These are phyloP conservation scores for Aspergillus sp. DNA, from an alignment of 2,329 filamentous ascomycete genomes.

Conservation along the genomic window DNA sequence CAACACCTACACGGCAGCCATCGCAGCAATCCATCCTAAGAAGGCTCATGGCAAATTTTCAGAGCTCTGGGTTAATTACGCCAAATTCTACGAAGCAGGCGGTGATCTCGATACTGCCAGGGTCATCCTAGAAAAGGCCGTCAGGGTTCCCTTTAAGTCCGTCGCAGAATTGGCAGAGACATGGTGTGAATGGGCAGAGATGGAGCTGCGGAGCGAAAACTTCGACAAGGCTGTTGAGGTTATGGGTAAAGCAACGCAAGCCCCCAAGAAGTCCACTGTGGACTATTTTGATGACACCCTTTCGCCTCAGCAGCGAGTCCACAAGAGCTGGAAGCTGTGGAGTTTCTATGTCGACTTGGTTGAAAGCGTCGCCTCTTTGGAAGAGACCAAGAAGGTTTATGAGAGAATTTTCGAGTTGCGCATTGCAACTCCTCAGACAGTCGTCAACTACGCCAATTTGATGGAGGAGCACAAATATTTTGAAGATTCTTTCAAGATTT, in stretches of 20 bases:
- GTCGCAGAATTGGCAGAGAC: constrained; percentile 95
- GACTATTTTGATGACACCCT: constrained; percentile 97
- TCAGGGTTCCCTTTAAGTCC: constrained; percentile 95
- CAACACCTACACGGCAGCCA: constrained; percentile 89
- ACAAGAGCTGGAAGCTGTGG: constrained; percentile 99
- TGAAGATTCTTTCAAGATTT: constrained; percentile 96
- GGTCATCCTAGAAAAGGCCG: constrained; percentile 93
- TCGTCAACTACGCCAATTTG: constrained; percentile 96
- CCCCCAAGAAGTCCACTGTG: constrained; percentile 95
- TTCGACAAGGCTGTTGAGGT: constrained; percentile 91
- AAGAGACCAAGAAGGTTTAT: constrained; percentile 90
- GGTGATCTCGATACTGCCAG: constrained; percentile 77
- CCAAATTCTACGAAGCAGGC: constrained; percentile 89
- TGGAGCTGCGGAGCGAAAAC: constrained; percentile 92
- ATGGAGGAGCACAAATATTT: constrained; percentile 91
- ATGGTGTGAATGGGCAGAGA: constrained; percentile 98
- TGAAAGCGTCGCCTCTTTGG: constrained; percentile 81
- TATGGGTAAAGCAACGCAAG: constrained; percentile 94
- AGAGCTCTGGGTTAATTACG: constrained; percentile 92
- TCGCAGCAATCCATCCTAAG: constrained; percentile 86
- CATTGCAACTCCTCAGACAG: constrained; percentile 94
- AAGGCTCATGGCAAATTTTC: constrained; percentile 90
- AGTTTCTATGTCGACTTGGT: constrained; percentile 98
- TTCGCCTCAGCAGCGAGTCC: constrained; percentile 88
- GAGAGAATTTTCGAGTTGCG: constrained; percentile 96